phyloP scores from a whole-genome alignment of 345 rosid genomes.

The Brassica juncea region DNA sequence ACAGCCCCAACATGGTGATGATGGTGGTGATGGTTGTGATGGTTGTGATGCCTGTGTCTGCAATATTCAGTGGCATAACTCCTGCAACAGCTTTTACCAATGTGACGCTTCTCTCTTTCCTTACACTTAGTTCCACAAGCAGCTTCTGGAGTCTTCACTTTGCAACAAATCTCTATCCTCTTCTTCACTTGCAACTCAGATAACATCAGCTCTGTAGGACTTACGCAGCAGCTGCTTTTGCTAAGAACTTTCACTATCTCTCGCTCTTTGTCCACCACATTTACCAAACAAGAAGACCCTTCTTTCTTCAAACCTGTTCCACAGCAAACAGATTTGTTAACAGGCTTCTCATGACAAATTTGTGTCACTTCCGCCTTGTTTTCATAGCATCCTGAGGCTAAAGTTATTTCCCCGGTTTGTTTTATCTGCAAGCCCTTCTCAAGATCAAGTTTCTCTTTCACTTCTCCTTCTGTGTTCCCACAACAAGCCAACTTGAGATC shows the following conservation, averaged over 20 bases:
- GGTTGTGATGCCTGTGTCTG: slow-evolving; percentile 11
- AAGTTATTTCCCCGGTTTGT: slow-evolving; percentile 13
- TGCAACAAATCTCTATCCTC: slow-evolving; percentile 31
- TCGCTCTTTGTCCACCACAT: not conserved
- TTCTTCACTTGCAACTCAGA: slow-evolving; percentile 34
- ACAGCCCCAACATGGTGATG: slow-evolving; percentile 32
- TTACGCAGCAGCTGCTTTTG: slow-evolving; percentile 29
- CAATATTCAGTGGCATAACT: slow-evolving; percentile 37
- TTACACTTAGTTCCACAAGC: slow-evolving; percentile 16
- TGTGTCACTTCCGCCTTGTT: slow-evolving; percentile 14
- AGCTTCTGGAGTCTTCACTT: slow-evolving; percentile 29
- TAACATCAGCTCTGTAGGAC: slow-evolving; percentile 2
- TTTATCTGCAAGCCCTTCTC: not conserved
- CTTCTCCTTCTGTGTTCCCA: slow-evolving; percentile 5
- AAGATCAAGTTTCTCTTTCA: not conserved
- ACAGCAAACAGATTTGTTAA: slow-evolving; percentile 19
- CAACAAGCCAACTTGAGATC: slow-evolving; percentile 28
- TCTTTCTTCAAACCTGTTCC: slow-evolving; percentile 20
- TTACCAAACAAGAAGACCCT: not conserved
- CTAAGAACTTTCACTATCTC: not conserved
- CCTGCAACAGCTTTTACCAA: slow-evolving; percentile 38
- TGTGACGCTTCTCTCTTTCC: slow-evolving; percentile 26
- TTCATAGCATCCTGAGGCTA: not conserved
- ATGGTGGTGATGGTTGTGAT: not conserved
- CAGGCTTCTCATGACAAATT: slow-evolving; percentile 11